Evolutionary conservation across 208 protist genomes (phyloP).

Genomic region (Trypanosoma melophagium): DNA sequence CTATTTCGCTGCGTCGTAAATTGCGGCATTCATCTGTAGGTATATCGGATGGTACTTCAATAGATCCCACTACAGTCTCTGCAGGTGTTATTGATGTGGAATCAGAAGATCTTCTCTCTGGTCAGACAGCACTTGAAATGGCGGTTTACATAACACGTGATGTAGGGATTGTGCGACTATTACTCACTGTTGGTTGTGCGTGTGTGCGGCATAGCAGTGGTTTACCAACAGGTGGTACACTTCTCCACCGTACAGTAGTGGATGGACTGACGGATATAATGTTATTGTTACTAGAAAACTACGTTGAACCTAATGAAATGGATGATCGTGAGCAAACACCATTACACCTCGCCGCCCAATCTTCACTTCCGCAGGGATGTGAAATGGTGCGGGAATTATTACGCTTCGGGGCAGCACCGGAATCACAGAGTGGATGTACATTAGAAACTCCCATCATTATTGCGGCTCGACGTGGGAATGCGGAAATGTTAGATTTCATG

Average conservation of each 20-base stretch:
- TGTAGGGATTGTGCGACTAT: constrained; percentile 34
- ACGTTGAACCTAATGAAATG: constrained; percentile 63
- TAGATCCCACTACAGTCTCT: constrained; percentile 6
- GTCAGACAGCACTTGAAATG: constrained; percentile 68
- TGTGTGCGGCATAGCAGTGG: constrained; percentile 44
- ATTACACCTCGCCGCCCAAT: constrained; percentile 43
- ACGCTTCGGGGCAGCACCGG: constrained; percentile 38
- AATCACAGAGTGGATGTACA: constrained; percentile 52
- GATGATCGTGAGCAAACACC: constrained; percentile 67
- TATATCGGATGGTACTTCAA: not conserved
- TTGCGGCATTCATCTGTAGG: not conserved
- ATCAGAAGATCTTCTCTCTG: constrained; percentile 40
- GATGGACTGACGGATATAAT: constrained; percentile 37
- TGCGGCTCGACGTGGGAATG: constrained; percentile 37
- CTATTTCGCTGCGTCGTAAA: not conserved
- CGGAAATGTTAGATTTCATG: constrained; percentile 23
- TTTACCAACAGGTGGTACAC: constrained; percentile 45
- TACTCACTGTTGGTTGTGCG: constrained; percentile 56
- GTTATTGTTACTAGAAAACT: constrained; percentile 59
- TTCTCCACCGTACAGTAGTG: constrained; percentile 59
- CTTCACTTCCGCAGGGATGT: constrained; percentile 11
- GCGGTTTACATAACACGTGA: constrained; percentile 40
- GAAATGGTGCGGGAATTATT: constrained; percentile 51
- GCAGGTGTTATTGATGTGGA: constrained; percentile 51
- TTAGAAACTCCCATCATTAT: constrained; percentile 67